These are phyloP conservation scores for Fagopyrum tataricum DNA, from an alignment of 148 eudicot genomes.

Conservation along the genomic window DNA sequence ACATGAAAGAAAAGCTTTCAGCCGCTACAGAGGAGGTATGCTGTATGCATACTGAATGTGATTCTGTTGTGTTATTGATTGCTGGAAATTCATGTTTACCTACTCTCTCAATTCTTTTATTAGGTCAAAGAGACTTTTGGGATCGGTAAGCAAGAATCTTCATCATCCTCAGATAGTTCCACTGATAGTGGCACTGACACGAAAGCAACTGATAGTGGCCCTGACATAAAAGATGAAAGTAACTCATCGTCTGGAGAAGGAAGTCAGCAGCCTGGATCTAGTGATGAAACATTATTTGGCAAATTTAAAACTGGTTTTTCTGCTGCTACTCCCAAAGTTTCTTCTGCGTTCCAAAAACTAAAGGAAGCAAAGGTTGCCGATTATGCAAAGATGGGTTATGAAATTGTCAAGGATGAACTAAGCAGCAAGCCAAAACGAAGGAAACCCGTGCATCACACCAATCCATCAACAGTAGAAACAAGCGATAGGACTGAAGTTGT, in stretches of 20 bases:
- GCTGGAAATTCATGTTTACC: not conserved
- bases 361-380: constrained; percentile 82
- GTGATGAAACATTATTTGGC: constrained; percentile 47
- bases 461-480: constrained; percentile 46
- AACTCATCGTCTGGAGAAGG: constrained; percentile 32
- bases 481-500: constrained; percentile 79
- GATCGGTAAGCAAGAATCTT: constrained; percentile 53
- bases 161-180: constrained; percentile 23
- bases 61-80: not conserved
- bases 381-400: constrained; percentile 71
- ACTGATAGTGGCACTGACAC: constrained; percentile 15
- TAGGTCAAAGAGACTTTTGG: constrained; percentile 73
- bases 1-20: constrained; percentile 72
- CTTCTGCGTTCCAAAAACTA: constrained; percentile 61
- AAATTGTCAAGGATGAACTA: constrained; percentile 79
- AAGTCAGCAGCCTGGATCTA: constrained; percentile 47
- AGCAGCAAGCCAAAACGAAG: constrained; percentile 59
- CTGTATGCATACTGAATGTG: constrained; percentile 22
- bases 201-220: constrained; percentile 21
- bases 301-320: constrained; percentile 54
- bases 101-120: not conserved
- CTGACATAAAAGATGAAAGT: constrained; percentile 23
- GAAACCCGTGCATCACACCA: constrained; percentile 45
- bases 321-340: constrained; percentile 59
- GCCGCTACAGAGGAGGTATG: constrained; percentile 82